Conservation (phyloP, 768 basidiomycete species). For the Cyclocybe cylindracea region DNA sequence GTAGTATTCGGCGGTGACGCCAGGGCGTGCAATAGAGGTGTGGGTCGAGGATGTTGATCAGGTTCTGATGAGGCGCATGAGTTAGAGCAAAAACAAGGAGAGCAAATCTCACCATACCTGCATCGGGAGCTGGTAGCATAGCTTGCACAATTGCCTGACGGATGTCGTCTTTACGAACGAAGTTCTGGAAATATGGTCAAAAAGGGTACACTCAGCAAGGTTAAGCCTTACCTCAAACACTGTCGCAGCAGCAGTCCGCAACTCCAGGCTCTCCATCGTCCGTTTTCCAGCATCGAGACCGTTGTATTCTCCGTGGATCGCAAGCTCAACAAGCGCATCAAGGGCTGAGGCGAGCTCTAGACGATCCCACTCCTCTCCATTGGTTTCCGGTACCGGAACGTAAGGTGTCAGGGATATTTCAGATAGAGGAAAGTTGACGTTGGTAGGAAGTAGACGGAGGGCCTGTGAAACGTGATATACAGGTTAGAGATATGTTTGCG, state of each 20-base stretch:
- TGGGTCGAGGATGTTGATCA: slow-evolving; percentile 47
- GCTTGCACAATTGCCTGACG: slow-evolving; percentile 67
- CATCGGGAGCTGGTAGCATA: slow-evolving; percentile 67
- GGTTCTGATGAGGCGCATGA: slow-evolving; percentile 19
- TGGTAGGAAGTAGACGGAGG: slow-evolving; percentile 47
- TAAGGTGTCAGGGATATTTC: slow-evolving; percentile 71
- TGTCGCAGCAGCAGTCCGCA: slow-evolving; percentile 73
- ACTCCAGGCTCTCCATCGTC: slow-evolving; percentile 65
- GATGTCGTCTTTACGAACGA: slow-evolving; percentile 73
- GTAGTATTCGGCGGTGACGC: slow-evolving; percentile 61
- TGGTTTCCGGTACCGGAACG: slow-evolving; percentile 76
- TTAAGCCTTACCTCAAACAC: slow-evolving; percentile 73
- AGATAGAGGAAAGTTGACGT: slow-evolving; percentile 61
- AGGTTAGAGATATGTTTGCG: not conserved
- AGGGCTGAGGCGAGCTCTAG: slow-evolving; percentile 79
- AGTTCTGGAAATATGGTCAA: slow-evolving; percentile 50
- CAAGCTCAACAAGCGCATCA: slow-evolving; percentile 79
- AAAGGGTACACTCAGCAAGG: not conserved
- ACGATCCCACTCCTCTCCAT: slow-evolving; percentile 93
- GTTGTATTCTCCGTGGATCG: slow-evolving; percentile 87
- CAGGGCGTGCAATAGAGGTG: slow-evolving; percentile 72
- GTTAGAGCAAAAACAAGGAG: not conserved
- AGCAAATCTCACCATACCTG: slow-evolving; percentile 20
- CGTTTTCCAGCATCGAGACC: slow-evolving; percentile 61
- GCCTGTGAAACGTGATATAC: slow-evolving; percentile 31